phyloP scores from a whole-genome alignment of 495 filamentous ascomycete species.

The Penicillium cosmopolitanum region DNA sequence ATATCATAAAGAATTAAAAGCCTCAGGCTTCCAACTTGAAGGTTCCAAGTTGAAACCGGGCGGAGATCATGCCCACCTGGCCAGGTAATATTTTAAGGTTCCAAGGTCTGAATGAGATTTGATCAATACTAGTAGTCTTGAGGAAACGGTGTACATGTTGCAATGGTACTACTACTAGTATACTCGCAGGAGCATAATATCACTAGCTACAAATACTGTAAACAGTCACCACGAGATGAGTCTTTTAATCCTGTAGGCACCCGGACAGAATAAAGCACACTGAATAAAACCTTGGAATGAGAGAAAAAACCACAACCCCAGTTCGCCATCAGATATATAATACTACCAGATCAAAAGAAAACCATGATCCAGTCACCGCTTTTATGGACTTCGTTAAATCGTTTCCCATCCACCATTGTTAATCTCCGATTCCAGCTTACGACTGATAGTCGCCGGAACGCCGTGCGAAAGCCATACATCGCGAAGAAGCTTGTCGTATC shows the following conservation, averaged over 20 bases:
- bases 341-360: background rate
- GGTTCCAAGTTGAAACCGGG: too few species aligned
- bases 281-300: background rate
- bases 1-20: background rate
- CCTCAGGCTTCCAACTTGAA: too few species aligned
- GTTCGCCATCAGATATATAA: conserved; percentile 4
- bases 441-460: conserved; percentile 83
- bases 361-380: background rate
- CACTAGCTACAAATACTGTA: too few species aligned
- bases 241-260: too few species aligned
- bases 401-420: conserved; percentile 99
- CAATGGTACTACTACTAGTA: too few species aligned
- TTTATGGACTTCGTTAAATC: conserved; percentile 49
- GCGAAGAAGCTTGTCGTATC: conserved; percentile 86
- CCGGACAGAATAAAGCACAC: background rate
- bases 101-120: too few species aligned
- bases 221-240: too few species aligned
- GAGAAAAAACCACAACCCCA: background rate
- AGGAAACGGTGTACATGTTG: too few species aligned
- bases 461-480: conserved; percentile 86
- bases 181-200: too few species aligned
- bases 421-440: conserved; percentile 90
- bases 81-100: too few species aligned
- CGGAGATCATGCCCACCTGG: too few species aligned
- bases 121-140: too few species aligned